Base-by-base conservation (phyloP, 2,329 filamentous ascomycete genomes). In the Paraphoma sp. region DNA sequence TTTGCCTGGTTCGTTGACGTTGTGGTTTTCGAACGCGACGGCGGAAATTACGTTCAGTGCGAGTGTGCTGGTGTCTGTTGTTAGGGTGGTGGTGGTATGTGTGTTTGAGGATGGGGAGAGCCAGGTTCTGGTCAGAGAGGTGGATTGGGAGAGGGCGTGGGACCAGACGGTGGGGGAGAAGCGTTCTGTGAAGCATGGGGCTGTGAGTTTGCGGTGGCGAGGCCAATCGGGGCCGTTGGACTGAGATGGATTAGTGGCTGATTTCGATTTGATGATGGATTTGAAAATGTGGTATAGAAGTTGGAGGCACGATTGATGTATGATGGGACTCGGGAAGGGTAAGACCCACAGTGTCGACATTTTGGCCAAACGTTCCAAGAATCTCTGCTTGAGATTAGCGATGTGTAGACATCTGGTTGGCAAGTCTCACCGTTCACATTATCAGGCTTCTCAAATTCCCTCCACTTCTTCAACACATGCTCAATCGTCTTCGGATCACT, bases 141-240 rank as follows among this genome's bases (percentile, higher is more conserved):
- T 18, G 0, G 88, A 83, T 77, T 92, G 89, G 38, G 77, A 72
- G 54, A 88, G 78, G 1, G 83, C 80, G 68, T 90, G 86, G 12
- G 77, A 76, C 77, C 87, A 91, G 2, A 82, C 80, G 4, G 76
- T 57, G 5, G 57, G 57, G 33, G 76, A 79, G 40, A 75, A 78
- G 41, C 74, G 72, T 55, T 83, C 80, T 42, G 78, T 81, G 65
- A 83, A 82, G 6, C 74, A 72, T 0, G 77, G 71, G 4, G 77
- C 75, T 3, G 75, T 78, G 18, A 81, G 68, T 47, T 75, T 77
- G 9, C 80, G 73, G 51, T 82, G 80, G 29, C 78, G 73, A n/a
- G 74, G 60, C 80, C 80, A 82, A 12, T 76, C 71, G 23, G 70
- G 74, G 28, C 51, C 56, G 23, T 61, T 63, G 7, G 53, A 54